Base-by-base conservation (phyloP, 2,329 filamentous ascomycete genomes). In the Fusarium albosuccineum region DNA sequence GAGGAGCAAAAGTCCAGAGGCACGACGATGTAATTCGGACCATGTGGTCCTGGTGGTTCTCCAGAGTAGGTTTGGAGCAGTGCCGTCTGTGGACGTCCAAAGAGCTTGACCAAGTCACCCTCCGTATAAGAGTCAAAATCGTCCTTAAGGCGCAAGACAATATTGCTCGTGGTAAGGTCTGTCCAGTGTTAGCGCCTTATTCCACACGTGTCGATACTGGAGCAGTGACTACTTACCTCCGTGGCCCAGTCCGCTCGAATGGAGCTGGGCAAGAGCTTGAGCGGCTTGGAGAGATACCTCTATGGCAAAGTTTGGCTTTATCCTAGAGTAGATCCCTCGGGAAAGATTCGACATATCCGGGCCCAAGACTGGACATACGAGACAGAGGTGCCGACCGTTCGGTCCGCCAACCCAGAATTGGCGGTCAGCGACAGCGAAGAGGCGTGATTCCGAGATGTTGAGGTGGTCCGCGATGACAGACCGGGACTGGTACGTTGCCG, bases 331-430 rank as follows among this genome's bases (percentile, higher is more conserved):
- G 30, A 66, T 48, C 17, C 34, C 10, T 16, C 46, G 48, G 3
- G 70, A 70, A 9, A 71, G 29, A n/a, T 54, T 40, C 5, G 59
- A 64, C 10, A 39, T 13, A 9, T 59, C 58, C 16, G 73, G 69
- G 11, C 73, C 70, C 6, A 72, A 51, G 34, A 72, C 67, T 3
- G 70, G 71, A 9, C 69, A 56, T n/a, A 75, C 72, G 22, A 74
- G 48, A 41, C 71, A 74, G 16, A 74, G 40, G 51, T 75, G 74
- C 11, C 27, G 37, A n/a, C 72, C 73, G 39, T 75, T 75, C 36
- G 71, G 70, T 2, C 71, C 72, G 7, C 73, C 57, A 33, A 75
- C 42, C 30, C 16, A 13, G 4, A 49, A 49, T 13, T 49, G 26
- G 8, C 33, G 46, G 16, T 26, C 8, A 10, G 16, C 26, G 11